Evolutionary conservation across 805 yeast genomes (phyloP).

Genomic region (Lipomyces starkeyi): DNA sequence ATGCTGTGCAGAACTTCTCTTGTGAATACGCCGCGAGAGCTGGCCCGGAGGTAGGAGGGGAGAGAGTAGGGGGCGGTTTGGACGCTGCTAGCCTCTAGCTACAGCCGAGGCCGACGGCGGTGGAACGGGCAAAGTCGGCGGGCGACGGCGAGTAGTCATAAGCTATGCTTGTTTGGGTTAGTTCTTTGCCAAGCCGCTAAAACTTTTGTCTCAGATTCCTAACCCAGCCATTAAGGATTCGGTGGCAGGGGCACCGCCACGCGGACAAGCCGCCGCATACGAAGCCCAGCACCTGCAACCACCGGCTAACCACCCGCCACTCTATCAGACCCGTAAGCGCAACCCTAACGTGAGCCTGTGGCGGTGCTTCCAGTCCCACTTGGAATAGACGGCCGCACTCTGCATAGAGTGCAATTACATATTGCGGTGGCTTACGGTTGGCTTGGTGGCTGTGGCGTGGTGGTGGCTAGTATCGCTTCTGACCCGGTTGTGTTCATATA

Average conservation of each 20-base stretch:
- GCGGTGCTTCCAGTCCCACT: neutral
- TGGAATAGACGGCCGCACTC: neutral
- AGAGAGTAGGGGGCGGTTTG: too few species aligned
- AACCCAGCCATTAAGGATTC: neutral
- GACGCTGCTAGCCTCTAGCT: too few species aligned
- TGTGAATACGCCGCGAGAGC: too few species aligned
- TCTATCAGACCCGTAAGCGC: too few species aligned
- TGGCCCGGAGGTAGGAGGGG: too few species aligned
- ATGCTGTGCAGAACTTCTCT: too few species aligned
- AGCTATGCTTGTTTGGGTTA: neutral
- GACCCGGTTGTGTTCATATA: neutral
- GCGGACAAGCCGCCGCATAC: neutral
- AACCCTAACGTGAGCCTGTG: neutral
- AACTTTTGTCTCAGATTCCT: neutral
- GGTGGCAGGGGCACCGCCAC: neutral
- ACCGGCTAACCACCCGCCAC: neutral
- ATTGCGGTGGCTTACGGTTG: neutral
- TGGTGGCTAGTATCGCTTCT: neutral
- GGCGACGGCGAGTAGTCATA: neutral
- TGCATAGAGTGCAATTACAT: neutral
- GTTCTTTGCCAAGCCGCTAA: neutral
- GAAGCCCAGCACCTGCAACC: neutral
- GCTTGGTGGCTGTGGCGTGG: neutral
- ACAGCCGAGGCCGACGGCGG: neutral
- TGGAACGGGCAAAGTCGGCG: neutral